Evolutionary conservation across 306 rosid genomes (phyloP), one percentile per base, ranked within the genome.

Genomic region (Cicer pinnatifidum): DNA sequence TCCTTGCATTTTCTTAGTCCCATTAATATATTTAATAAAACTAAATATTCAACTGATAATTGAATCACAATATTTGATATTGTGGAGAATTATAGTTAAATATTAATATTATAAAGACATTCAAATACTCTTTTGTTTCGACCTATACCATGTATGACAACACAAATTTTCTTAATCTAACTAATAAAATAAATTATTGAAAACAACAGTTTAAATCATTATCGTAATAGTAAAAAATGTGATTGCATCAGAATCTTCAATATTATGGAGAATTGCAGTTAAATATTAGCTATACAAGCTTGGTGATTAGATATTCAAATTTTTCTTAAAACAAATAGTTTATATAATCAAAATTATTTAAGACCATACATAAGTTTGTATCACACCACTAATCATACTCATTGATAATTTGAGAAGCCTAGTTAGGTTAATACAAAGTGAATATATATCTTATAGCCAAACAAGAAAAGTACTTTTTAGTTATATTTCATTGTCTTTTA

Each of bases 401-500:
- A 37, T 59, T 59, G 65, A 59, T 59, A 7, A 59, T 33, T n/a
- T 28, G 11, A n/a, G 45, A 61, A 37, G 19, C n/a, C 46, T 38
- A 62, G 33, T 28, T 28, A 28, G 68, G 28, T 38, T 33, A 19
- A 35, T 37, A 17, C 4, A 61, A 61, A 37, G 67, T 61, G 28
- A 62, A 37, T 38, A 3, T 3, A 4, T 28, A 61, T 39, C 23
- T 45, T 44, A 67, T 67, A 67, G 54, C 41, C 56, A 67, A 45
- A n/a, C 57, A 20, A 45, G 11, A 67, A n/a, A 6, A 45, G 48
- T 45, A 45, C n/a, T 46, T 28, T 80, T 79, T 15, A 38, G 80
- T 44, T 67, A 67, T 33, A 5, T 35, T 60, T 76, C 69, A 77
- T 16, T 45, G 2, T 76, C 20, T 12, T 77, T 33, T 43, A 65